Conservation (phyloP, 2,329 filamentous ascomycete genomes). For the Thielaviopsis euricoi region DNA sequence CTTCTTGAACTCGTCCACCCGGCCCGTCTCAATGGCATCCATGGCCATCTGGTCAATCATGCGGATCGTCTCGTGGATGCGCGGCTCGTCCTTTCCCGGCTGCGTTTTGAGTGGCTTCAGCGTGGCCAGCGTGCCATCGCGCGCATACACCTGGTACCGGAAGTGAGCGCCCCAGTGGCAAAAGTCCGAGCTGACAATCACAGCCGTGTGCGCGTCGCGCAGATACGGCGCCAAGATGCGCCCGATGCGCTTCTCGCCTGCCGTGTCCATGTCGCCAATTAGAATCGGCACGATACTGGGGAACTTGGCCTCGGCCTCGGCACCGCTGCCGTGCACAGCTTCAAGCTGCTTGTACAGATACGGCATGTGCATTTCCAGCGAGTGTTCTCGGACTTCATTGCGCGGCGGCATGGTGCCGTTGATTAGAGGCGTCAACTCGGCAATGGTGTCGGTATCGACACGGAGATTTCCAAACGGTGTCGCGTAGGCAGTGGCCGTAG, state of each 20-base stretch:
- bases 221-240: constrained; percentile 62
- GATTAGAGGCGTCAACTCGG: constrained; percentile 27
- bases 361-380: constrained; percentile 89
- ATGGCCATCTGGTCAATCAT: constrained; percentile 69
- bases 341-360: constrained; percentile 70
- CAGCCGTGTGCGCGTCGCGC: constrained; percentile 56
- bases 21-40: constrained; percentile 64
- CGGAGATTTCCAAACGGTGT: constrained; percentile 58
- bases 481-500: constrained; percentile 50
- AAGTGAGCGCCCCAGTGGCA: constrained; percentile 89
- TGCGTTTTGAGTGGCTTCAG: constrained; percentile 22
- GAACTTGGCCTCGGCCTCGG: constrained; percentile 30
- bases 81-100: constrained; percentile 18
- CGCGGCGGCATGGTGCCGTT: constrained; percentile 39
- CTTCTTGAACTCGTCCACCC: constrained; percentile 51
- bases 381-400: constrained; percentile 73
- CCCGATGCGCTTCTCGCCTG: constrained; percentile 53
- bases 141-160: constrained; percentile 62
- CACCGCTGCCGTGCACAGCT: constrained; percentile 26
- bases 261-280: constrained; percentile 54
- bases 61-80: constrained; percentile 75
- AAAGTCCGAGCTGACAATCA: constrained; percentile 88
- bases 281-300: constrained; percentile 74
- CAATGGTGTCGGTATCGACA: constrained; percentile 43
- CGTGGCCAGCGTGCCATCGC: constrained; percentile 22